These are phyloP conservation scores for Saksenaea oblongispora DNA, from an alignment of 371 early-diverging fungal genomes.

Conservation along the genomic window DNA sequence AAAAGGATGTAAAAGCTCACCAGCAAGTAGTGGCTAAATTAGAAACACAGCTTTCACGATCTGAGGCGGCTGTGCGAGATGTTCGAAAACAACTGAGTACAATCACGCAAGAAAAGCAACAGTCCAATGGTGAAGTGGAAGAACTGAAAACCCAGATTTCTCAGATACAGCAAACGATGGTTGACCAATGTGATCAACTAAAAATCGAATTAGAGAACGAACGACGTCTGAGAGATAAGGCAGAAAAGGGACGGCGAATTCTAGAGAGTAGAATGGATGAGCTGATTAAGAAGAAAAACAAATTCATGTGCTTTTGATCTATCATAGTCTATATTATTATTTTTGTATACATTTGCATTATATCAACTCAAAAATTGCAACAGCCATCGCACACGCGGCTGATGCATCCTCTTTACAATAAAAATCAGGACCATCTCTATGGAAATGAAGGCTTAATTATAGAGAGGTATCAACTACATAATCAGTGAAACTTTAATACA, in stretches of 20 bases:
- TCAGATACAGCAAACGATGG: constrained; percentile 28
- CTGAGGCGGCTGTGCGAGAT: constrained; percentile 43
- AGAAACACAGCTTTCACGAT: constrained; percentile 40
- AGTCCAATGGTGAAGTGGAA: constrained; percentile 37
- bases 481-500: too few relatives aligned
- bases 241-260: constrained; percentile 51
- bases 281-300: constrained; percentile 51
- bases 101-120: constrained; percentile 41
- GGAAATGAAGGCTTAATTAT: too few relatives aligned
- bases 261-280: constrained; percentile 52
- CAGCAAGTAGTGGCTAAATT: constrained; percentile 48
- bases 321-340: neutral
- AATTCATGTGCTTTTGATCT: constrained; percentile 54
- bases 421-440: too few relatives aligned
- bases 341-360: neutral
- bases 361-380: too few relatives aligned
- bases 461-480: too few relatives aligned
- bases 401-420: too few relatives aligned
- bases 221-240: constrained; percentile 44
- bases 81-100: constrained; percentile 41
- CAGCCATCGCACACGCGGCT: too few relatives aligned
- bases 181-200: constrained; percentile 25
- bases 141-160: constrained; percentile 39
- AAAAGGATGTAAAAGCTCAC: constrained; percentile 40
- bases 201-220: constrained; percentile 36